Percentiles rank a stretch among this genome's conserved stretches.
Evolutionary conservation across 1,284 basidiomycete species (phyloP).

Genomic region (Puccinia novopanici): DNA sequence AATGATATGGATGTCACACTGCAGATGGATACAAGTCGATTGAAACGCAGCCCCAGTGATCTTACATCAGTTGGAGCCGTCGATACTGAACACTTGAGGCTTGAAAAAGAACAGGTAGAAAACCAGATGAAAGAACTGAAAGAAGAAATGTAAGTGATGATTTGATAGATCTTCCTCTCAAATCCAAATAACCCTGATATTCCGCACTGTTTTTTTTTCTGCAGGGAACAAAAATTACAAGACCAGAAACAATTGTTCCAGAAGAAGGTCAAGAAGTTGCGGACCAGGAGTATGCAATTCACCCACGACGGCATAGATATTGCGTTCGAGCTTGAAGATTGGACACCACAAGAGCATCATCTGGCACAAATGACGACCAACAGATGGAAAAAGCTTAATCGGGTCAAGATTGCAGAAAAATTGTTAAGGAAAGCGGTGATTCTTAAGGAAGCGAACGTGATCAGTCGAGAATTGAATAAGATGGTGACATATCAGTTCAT

Average conservation of each 20-base stretch:
- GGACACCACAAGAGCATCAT: conserved; percentile 75
- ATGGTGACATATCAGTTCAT: conserved; percentile 88
- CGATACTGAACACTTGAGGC: conserved; percentile 87
- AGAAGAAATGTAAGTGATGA: conserved; percentile 45
- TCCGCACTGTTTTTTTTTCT: background rate
- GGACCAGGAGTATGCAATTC: conserved; percentile 71
- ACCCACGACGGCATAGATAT: conserved; percentile 61
- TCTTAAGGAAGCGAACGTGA: conserved; percentile 91
- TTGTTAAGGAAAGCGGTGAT: conserved; percentile 81
- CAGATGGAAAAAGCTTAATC: conserved; percentile 78
- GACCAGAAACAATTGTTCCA: conserved; percentile 55
- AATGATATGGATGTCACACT: conserved; percentile 53
- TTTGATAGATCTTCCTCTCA: background rate
- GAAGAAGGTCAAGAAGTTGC: conserved; percentile 63
- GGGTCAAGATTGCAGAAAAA: conserved; percentile 87
- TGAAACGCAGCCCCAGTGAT: conserved; percentile 58
- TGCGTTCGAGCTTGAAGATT: conserved; percentile 72
- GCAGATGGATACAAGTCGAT: conserved; percentile 66
- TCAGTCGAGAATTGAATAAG: conserved; percentile 82
- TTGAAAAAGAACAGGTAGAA: conserved; percentile 77
- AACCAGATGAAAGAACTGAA: conserved; percentile 68
- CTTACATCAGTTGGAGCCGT: background rate
- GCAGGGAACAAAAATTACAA: conserved; percentile 63
- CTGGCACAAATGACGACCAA: conserved; percentile 77
- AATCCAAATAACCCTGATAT: background rate